A percentile compares a stretch with the other conserved stretches of the same genome.
Conservation (phyloP, 192 early-diverging fungal genomes). For the Entrophospora sp. region DNA sequence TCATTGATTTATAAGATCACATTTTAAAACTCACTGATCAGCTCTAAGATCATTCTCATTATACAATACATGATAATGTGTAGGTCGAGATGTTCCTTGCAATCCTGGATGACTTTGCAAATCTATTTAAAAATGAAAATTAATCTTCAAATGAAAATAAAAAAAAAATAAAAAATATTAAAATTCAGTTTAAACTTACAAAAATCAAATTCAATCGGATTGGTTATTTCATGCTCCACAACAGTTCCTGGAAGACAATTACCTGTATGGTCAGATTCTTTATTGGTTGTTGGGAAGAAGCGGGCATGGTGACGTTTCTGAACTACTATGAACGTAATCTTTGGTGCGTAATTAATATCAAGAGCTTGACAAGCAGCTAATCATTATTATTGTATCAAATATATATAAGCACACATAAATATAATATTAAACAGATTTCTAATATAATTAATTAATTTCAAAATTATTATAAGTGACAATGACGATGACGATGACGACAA, state of each 20-base stretch:
- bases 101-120: conserved; percentile 85
- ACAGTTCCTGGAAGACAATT: conserved; percentile 83
- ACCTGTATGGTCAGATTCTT: conserved; percentile 59
- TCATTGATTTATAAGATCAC: background rate
- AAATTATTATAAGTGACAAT: too few relatives aligned
- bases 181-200: conserved; percentile 28
- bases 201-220: conserved; percentile 83
- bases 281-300: conserved; percentile 64
- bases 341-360: conserved; percentile 63
- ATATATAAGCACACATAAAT: background rate
- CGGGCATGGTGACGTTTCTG: conserved; percentile 87
- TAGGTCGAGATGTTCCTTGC: conserved; percentile 90
- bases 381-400: conserved; percentile 23
- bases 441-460: too few relatives aligned
- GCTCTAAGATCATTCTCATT: conserved; percentile 53
- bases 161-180: background rate
- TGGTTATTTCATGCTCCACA: conserved; percentile 62
- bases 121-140: conserved; percentile 26
- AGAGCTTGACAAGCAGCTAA: conserved; percentile 53
- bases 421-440: background rate
- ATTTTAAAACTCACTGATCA: background rate
- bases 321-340: conserved; percentile 75
- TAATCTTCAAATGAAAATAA: background rate
- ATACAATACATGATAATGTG: conserved; percentile 84
- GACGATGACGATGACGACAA: too few relatives aligned